Base-by-base conservation (phyloP, 805 yeast genomes). In the Metschnikowia corniflorae region DNA sequence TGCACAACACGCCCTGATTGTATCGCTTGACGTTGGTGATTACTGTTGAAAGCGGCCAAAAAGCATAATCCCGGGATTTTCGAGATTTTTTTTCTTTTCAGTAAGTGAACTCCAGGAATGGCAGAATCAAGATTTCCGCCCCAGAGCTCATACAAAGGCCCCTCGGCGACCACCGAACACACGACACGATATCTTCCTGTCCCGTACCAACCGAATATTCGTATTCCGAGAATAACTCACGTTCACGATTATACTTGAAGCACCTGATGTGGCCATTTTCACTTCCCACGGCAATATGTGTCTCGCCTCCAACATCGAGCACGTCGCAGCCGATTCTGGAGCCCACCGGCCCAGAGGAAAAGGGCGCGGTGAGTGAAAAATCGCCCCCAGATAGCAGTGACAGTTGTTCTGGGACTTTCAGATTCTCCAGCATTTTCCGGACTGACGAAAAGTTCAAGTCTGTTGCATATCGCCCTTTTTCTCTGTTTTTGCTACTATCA, bases 261-360 rank as follows among this genome's bases (percentile, higher is more conserved):
- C 33, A 21, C 8, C 19, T 25, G 18, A 42, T 37, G 5, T 8
- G 16, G 15, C 44, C 48, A 15, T 21, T 27, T 20, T 30, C 41
- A 16, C 46, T 33, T 12, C 48, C 48, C 17, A 27, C 40, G 4
- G 29, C 39, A 20, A 44, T 23, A 20, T 31, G 44, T 6, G 32
- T 19, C 13, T 7, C 21, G 13, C 29, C 29, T 10, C 17, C 20
- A n/a, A 15, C 26, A n/a, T 15, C 17, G 15, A 29, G 12, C 16
- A 34, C 43, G 21, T 33, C 40, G 29, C 43, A 42, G 12, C 36
- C 41, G 5, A 39, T 31, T 22, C 23, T 38, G 15, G 37, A 30
- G 21, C 12, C 16, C 16, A 37, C 31, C n/a, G 42, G 29, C 16
- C 12, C n/a, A 9, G 19, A 10, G 35, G 29, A 31, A 19, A 15